Evolutionary conservation across 2,329 filamentous ascomycete genomes (phyloP).

Genomic region (Ophiostoma angusticollis): DNA sequence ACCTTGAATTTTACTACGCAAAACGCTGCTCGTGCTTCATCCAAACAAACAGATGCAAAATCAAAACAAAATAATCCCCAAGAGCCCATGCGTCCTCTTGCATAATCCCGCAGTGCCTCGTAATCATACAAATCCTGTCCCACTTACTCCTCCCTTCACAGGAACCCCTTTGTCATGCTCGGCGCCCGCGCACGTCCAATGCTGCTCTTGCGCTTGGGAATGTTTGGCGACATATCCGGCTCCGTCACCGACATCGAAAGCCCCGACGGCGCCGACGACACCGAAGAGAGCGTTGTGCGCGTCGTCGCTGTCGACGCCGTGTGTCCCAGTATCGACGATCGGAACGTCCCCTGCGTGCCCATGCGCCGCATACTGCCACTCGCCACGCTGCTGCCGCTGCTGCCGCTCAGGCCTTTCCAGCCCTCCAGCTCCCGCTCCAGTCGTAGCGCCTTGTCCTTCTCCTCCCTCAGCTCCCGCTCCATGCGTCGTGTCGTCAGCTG

Average conservation of each 20-base stretch:
- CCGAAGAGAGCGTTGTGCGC: slow-evolving; percentile 19
- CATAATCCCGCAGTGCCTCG: not conserved
- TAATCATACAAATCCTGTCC: not conserved
- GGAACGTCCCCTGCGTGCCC: slow-evolving; percentile 22
- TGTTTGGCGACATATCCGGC: slow-evolving; percentile 26
- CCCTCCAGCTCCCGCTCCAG: slow-evolving; percentile 83
- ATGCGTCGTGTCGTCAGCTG: slow-evolving; percentile 74
- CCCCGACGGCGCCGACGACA: slow-evolving; percentile 28
- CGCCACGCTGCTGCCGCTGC: slow-evolving; percentile 18
- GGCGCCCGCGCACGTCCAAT: slow-evolving; percentile 45
- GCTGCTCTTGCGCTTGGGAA: slow-evolving; percentile 54
- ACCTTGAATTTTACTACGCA: no score
- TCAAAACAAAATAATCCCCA: not conserved
- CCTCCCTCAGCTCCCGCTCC: slow-evolving; percentile 80
- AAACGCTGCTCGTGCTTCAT: no score
- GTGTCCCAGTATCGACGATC: slow-evolving; percentile 9
- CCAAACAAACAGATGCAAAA: not conserved
- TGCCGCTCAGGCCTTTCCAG: slow-evolving; percentile 52
- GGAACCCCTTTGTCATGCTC: slow-evolving; percentile 68
- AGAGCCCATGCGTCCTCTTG: slow-evolving; percentile 1
- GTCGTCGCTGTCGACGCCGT: slow-evolving; percentile 11
- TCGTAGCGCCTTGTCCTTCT: slow-evolving; percentile 65
- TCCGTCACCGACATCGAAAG: not conserved
- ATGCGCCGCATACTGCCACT: slow-evolving; percentile 44
- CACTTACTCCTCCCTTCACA: slow-evolving; percentile 28